These are phyloP conservation scores for Daldinia eschscholtzii DNA, from an alignment of 2,329 filamentous ascomycete genomes.

Conservation along the genomic window DNA sequence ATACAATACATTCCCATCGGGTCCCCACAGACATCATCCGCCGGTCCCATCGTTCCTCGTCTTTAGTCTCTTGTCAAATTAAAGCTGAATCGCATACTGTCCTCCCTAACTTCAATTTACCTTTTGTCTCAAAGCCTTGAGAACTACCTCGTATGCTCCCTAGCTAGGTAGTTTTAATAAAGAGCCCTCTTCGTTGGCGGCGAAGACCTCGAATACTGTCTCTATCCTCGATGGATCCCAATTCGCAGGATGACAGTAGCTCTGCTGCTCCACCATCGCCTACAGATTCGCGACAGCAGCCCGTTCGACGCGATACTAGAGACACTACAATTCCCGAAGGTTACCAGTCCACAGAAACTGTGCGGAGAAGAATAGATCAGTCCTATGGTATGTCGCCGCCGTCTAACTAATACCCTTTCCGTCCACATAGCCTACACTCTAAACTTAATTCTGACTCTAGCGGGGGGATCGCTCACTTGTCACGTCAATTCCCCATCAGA, in stretches of 20 bases:
- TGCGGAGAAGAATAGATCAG: conserved; percentile 68
- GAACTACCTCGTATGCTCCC: conserved; percentile 34
- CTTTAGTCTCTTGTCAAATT: conserved; percentile 26
- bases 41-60: conserved; percentile 20
- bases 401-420: conserved; percentile 13
- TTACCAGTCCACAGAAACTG: conserved; percentile 70
- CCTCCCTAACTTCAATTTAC: conserved; percentile 9
- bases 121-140: conserved; percentile 34
- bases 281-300: conserved; percentile 62
- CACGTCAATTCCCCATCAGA: conserved; percentile 22
- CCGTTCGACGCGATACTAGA: conserved; percentile 51
- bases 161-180: conserved; percentile 33
- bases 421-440: conserved; percentile 8
- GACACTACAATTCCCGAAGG: conserved; percentile 62
- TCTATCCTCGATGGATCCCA: conserved; percentile 59
- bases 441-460: conserved; percentile 34
- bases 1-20: conserved; percentile 33
- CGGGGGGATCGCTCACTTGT: conserved; percentile 34
- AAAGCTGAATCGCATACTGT: conserved; percentile 26
- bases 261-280: conserved; percentile 59
- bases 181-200: conserved; percentile 37
- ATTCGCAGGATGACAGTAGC: conserved; percentile 55
- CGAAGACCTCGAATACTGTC: conserved; percentile 22
- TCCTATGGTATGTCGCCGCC: conserved; percentile 66
- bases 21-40: conserved; percentile 24